Base-by-base conservation (phyloP, 768 basidiomycete genomes). In the Austroboletus eburneus region DNA sequence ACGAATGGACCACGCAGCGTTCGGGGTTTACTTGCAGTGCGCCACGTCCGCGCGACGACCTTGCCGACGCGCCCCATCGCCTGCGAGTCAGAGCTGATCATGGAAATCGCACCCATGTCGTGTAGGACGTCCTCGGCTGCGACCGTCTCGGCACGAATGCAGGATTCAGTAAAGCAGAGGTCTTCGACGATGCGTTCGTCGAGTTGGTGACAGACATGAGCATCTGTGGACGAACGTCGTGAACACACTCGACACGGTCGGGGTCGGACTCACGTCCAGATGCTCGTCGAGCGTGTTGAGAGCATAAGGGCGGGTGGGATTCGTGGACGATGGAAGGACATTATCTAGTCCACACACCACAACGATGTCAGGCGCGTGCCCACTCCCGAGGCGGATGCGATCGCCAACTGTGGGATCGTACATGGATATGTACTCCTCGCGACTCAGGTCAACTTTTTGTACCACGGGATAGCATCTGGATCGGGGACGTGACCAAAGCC, bases 21-120 rank as follows among this genome's bases (percentile, higher is more conserved):
- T 45, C 78, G 78, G 86, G 98, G 85, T 73, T 99, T 99, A 66
- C 87, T 89, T 25, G 96, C 96, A 0, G 96, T 98, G 37, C 94
- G 75, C 96, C 96, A 99, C 0, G 96, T 96, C 43, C 96, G 72
- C 37, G 85, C 79, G 2, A 91, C 71, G 16, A 98, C 95, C 64
- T 99, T 96, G 9, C 91, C 96, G 6, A 99, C 92, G 16, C 95
- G 81, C 9, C 95, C 94, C 96, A 99, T 98, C 0, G 96, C 96
- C 66, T 97, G 96, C 3, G 92, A 87, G 63, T 99, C 96, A 3
- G 90, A 92, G 54, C 86, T 89, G 55, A 97, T 94, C 83, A 98
- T 97, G 3, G 91, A 87, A 35, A 99, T 96, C 3, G 96, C 93
- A 3, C 96, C 96, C 2, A 67, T 78, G 59, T 95, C 93, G 34